Base-by-base conservation (phyloP, 306 rosid species). In the Rosa multiflora region DNA sequence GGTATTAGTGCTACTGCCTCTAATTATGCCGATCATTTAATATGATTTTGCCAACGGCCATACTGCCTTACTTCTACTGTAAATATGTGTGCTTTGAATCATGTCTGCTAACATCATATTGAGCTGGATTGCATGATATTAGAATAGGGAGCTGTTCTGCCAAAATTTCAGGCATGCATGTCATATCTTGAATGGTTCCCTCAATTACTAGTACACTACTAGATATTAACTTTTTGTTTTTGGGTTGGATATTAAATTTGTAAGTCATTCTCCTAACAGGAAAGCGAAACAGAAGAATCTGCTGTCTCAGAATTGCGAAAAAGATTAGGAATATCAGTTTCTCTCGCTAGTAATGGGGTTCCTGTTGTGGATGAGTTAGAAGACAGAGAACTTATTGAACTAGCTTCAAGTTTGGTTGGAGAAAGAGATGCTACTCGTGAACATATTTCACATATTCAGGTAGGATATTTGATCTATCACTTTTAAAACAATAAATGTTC, bases 351-450 rank as follows among this genome's bases (percentile, higher is more conserved):
- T 84, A 84, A 88, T 55, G 83, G 89, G 53, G 67, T 82, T 85
- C 93, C 88, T 71, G 76, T 91, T 75, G 76, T 88, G 21, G 90
- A 86, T 73, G 99, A 91, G 83, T 61, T 82, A 78, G 91, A 91
- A 78, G 98, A 95, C 71, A 84, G 75, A 80, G 98, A 91, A 78
- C 82, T 95, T 72, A 88, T 87, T 83, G 97, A 90, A 82, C 86
- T 92, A 69, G 97, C 96, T 71, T 88, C 77, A 5, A 90, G 66
- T 73, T 76, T 88, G 53, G 77, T 78, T 73, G 92, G 89, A 55
- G 90, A 78, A 80, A 82, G 80, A 70, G 84, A 78, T 82, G 83
- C 90, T 80, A 68, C 79, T 70, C 47, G 78, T 48, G 80, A 73
- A 76, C 88, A 56, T 76, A 83, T 85, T 78, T 72, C 73, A 49